A percentile compares a stretch with the other conserved stretches of the same genome.
phyloP scores from a whole-genome alignment of 352 stramenopile species.

The Blastocystis sp. region DNA sequence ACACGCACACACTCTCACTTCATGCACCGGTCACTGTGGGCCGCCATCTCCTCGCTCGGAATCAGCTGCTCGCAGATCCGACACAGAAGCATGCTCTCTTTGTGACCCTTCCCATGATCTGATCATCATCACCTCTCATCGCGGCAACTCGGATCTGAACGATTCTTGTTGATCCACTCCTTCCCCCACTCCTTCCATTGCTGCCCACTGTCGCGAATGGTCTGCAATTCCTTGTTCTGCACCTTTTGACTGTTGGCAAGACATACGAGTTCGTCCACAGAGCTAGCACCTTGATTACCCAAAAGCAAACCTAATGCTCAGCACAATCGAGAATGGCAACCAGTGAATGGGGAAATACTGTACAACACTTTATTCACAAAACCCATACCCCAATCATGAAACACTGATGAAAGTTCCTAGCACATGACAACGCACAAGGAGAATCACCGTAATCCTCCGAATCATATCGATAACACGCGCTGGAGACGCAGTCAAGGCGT shows the following conservation, averaged over 20 bases:
- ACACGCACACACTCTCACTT: not conserved
- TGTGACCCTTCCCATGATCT: not conserved
- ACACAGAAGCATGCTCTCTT: slow-evolving; percentile 38
- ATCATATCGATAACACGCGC: not conserved
- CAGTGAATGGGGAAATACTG: not conserved
- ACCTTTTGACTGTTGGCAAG: not conserved
- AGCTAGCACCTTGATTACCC: not conserved
- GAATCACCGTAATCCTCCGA: not conserved
- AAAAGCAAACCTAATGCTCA: not conserved
- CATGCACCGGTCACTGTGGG: slow-evolving; percentile 19
- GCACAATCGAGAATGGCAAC: not conserved
- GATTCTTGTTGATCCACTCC: slow-evolving; percentile 20
- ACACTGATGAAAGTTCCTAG: not conserved
- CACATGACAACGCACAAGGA: not conserved
- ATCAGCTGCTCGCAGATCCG: slow-evolving; percentile 45
- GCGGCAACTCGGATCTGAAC: not conserved
- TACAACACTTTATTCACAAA: not conserved
- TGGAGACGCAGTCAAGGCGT: not conserved
- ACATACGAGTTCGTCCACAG: too few relatives aligned
- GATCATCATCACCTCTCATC: not conserved
- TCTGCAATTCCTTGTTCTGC: not conserved
- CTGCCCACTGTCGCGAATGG: not conserved
- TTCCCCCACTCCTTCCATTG: slow-evolving; percentile 31
- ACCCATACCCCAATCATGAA: not conserved
- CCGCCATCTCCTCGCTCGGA: not conserved